A percentile compares a stretch with the other conserved stretches of the same genome.
These are phyloP conservation scores for Suillus brevipes DNA, from an alignment of 768 basidiomycete species.

Conservation along the genomic window DNA sequence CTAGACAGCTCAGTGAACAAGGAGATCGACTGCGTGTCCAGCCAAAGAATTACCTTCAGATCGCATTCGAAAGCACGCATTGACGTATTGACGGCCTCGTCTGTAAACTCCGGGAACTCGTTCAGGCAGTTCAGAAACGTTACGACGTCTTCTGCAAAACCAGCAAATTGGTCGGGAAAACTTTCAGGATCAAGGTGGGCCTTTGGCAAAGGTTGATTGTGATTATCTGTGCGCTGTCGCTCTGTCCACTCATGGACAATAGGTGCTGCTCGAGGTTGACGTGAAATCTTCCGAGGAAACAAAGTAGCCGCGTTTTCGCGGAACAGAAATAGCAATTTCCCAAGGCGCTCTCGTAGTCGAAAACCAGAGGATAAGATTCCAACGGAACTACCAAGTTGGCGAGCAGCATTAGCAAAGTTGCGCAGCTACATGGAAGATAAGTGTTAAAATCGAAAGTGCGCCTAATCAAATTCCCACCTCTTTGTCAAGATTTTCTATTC, in stretches of 20 bases:
- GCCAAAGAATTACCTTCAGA: slow-evolving; percentile 40
- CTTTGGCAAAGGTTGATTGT: slow-evolving; percentile 34
- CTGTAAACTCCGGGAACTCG: slow-evolving; percentile 57
- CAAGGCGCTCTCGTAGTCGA: slow-evolving; percentile 50
- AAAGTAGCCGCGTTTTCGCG: slow-evolving; percentile 56
- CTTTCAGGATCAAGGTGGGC: slow-evolving; percentile 48
- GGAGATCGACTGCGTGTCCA: background rate
- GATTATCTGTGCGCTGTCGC: slow-evolving; percentile 27
- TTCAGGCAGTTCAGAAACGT: slow-evolving; percentile 56
- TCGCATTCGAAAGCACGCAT: slow-evolving; percentile 52
- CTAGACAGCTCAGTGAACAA: slow-evolving; percentile 25
- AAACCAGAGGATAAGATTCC: slow-evolving; percentile 56
- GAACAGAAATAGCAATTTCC: slow-evolving; percentile 51
- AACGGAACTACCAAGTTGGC: slow-evolving; percentile 56
- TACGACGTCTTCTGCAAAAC: slow-evolving; percentile 50
- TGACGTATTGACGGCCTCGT: slow-evolving; percentile 53
- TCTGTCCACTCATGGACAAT: slow-evolving; percentile 38
- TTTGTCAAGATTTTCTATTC: slow-evolving; percentile 48
- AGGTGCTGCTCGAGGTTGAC: slow-evolving; percentile 38
- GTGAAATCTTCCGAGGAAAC: slow-evolving; percentile 47
- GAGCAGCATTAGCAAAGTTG: slow-evolving; percentile 56
- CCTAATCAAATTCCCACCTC: slow-evolving; percentile 33
- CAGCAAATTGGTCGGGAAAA: slow-evolving; percentile 46
- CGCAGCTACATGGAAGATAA: slow-evolving; percentile 38
- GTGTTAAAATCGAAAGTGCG: slow-evolving; percentile 6